phyloP scores from a whole-genome alignment of 2,329 filamentous ascomycete genomes.

The Diaporthe eres region DNA sequence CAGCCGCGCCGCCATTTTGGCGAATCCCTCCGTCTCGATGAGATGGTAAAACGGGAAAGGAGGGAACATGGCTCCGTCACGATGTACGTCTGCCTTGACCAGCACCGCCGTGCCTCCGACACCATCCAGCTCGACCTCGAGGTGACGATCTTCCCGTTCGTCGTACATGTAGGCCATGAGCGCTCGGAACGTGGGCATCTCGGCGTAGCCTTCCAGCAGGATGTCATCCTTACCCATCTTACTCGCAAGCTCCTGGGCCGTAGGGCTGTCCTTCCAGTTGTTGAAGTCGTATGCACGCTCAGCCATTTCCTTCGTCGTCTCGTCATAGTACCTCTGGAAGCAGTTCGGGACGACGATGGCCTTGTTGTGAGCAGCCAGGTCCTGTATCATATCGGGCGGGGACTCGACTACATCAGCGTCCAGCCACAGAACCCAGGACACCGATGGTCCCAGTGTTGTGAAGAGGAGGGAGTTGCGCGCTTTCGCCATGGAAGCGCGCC shows the following conservation, averaged over 20 bases:
- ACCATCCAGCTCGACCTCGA: conserved; percentile 85
- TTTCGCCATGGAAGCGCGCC: conserved; percentile 91
- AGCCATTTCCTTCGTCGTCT: conserved; percentile 76
- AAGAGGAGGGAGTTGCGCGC: conserved; percentile 96
- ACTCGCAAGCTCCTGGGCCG: conserved; percentile 79
- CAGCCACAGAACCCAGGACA: conserved; percentile 97
- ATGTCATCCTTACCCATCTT: conserved; percentile 94
- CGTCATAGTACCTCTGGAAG: conserved; percentile 86
- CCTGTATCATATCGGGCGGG: conserved; percentile 87
- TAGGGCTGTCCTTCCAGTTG: conserved; percentile 93
- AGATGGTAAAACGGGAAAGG: conserved; percentile 96
- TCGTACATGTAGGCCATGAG: conserved; percentile 89
- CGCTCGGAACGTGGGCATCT: conserved; percentile 91
- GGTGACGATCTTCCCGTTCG: conserved; percentile 67
- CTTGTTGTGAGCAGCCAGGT: conserved; percentile 89
- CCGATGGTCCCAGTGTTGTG: conserved; percentile 90
- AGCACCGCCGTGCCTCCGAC: conserved; percentile 93
- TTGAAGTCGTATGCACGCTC: conserved; percentile 96
- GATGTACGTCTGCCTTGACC: conserved; percentile 96
- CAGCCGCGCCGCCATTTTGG: conserved; percentile 93
- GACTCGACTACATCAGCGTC: conserved; percentile 94
- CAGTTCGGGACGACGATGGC: conserved; percentile 96
- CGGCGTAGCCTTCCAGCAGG: conserved; percentile 90
- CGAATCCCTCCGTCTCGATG: conserved; percentile 98
- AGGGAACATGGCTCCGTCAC: conserved; percentile 98